Evolutionary conservation across 2,329 filamentous ascomycete genomes (phyloP).

Genomic region (Daldinia eschscholtzii): DNA sequence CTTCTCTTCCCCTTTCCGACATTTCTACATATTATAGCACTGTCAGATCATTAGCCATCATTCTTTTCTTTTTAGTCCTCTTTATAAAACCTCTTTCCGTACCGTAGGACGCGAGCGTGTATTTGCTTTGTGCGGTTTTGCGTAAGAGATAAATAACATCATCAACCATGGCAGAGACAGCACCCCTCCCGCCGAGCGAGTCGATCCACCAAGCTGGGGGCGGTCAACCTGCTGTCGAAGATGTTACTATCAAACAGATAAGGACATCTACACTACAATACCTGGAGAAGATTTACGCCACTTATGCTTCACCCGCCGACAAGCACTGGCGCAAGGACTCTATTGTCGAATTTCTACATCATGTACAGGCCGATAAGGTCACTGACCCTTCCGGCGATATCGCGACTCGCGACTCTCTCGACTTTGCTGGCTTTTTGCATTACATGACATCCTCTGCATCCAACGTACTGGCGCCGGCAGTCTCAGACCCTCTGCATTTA

Average conservation of each 20-base stretch:
- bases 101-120: neutral
- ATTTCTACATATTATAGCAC: constrained; percentile 17
- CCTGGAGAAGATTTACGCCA: constrained; percentile 62
- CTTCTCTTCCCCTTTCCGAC: constrained; percentile 21
- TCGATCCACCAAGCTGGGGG: constrained; percentile 62
- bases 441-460: constrained; percentile 68
- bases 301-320: constrained; percentile 57
- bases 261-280: constrained; percentile 57
- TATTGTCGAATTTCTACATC: constrained; percentile 60
- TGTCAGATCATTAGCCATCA: neutral
- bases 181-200: constrained; percentile 46
- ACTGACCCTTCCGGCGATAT: constrained; percentile 50
- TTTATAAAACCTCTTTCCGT: neutral
- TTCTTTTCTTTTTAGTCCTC: neutral
- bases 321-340: constrained; percentile 61
- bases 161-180: constrained; percentile 46
- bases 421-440: constrained; percentile 63
- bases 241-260: constrained; percentile 58
- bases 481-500: constrained; percentile 60
- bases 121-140: neutral
- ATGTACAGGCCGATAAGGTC: constrained; percentile 59
- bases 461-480: constrained; percentile 57
- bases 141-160: constrained; percentile 4
- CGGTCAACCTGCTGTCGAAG: constrained; percentile 58
- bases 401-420: constrained; percentile 55